Evolutionary conservation across 192 early-diverging fungal genomes (phyloP).

Genomic region (Backusella tarrabulga): DNA sequence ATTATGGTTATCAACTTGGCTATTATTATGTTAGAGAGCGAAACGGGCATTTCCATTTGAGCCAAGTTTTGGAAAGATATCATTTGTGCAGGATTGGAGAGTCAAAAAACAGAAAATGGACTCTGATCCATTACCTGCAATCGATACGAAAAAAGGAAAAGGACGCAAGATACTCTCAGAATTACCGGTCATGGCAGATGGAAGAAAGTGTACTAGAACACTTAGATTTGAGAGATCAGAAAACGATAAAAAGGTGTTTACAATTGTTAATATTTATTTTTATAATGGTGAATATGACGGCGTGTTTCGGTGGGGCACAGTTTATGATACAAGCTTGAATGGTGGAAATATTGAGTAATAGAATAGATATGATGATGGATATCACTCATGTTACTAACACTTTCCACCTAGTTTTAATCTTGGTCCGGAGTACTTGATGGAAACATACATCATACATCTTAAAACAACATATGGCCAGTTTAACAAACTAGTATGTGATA

Average conservation of each 20-base stretch:
- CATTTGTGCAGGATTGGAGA: conserved; percentile 71
- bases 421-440: conserved; percentile 38
- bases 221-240: conserved; percentile 64
- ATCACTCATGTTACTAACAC: not conserved
- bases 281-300: conserved; percentile 56
- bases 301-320: conserved; percentile 66
- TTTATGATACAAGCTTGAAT: conserved; percentile 60
- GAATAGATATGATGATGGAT: not conserved
- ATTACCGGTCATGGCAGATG: conserved; percentile 49
- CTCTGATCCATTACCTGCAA: conserved; percentile 46
- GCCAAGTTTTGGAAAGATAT: conserved; percentile 67
- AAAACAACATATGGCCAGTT: conserved; percentile 34
- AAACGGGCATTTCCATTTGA: conserved; percentile 57
- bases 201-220: conserved; percentile 64
- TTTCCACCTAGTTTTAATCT: conserved; percentile 26
- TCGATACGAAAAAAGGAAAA: conserved; percentile 50
- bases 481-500: conserved; percentile 37
- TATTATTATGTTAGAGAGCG: conserved; percentile 16
- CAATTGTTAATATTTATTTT: conserved; percentile 60
- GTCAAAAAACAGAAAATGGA: conserved; percentile 55
- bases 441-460: conserved; percentile 35
- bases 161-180: conserved; percentile 29
- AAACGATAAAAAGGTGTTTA: conserved; percentile 54
- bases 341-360: conserved; percentile 63
- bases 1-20: too few relatives aligned